phyloP scores from a whole-genome alignment of 1,139 yeast species.

The Candida sp. region DNA sequence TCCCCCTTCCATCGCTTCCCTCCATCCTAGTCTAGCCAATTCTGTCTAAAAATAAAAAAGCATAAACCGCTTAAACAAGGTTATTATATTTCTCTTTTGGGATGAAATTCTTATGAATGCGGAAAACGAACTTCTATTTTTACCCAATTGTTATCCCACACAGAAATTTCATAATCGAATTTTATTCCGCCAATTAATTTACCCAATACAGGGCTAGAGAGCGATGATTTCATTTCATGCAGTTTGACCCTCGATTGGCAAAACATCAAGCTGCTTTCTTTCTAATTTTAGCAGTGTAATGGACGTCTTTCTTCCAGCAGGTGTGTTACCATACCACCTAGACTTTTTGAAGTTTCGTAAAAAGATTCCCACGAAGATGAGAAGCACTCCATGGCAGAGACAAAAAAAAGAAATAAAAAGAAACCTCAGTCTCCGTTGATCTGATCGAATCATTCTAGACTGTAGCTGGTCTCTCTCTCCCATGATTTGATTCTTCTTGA shows the following conservation, averaged over 20 bases:
- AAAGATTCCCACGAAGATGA: neutral
- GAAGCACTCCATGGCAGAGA: too few relatives aligned
- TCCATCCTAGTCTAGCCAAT: too few relatives aligned
- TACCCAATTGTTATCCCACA: neutral
- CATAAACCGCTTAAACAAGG: too few relatives aligned
- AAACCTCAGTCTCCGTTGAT: neutral
- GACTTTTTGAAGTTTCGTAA: neutral
- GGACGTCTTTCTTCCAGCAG: neutral
- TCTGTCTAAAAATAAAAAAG: neutral
- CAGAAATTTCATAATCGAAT: neutral
- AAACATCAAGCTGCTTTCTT: neutral
- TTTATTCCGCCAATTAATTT: neutral
- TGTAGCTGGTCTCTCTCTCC: neutral
- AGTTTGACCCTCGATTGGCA: neutral
- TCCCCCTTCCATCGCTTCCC: too few relatives aligned
- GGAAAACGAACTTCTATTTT: constrained; percentile 1
- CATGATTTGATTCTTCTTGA: too few relatives aligned
- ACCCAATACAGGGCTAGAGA: neutral
- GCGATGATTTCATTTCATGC: neutral
- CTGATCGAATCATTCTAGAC: constrained; percentile 1
- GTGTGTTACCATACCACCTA: neutral
- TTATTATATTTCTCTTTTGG: neutral
- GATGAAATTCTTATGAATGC: constrained; percentile 1
- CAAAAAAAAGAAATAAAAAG: neutral
- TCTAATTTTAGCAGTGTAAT: neutral